Conservation (phyloP, 306 rosid species). For the Cucurbita maxima region DNA sequence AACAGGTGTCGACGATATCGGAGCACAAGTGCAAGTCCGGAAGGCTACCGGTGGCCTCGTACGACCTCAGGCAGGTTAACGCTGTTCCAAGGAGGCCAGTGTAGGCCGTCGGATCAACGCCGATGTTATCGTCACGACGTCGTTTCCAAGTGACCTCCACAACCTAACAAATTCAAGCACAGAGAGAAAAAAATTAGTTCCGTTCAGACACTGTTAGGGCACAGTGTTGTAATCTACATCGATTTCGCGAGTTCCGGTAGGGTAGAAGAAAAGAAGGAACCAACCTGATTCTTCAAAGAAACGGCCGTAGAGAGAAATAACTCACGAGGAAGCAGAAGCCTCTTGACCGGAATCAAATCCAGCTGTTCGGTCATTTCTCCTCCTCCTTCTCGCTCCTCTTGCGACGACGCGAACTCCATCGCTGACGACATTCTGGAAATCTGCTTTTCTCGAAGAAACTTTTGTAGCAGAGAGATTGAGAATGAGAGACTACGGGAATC, state of each 20-base stretch:
- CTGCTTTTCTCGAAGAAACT: background rate
- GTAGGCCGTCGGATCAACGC: slow-evolving; percentile 56
- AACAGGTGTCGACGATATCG: slow-evolving; percentile 47
- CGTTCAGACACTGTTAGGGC: background rate
- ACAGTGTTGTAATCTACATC: background rate
- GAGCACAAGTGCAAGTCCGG: slow-evolving; percentile 46
- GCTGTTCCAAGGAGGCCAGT: slow-evolving; percentile 76
- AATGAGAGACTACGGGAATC: background rate
- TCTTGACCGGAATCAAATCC: slow-evolving; percentile 16
- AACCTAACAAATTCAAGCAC: slow-evolving; percentile 19
- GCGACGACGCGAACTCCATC: slow-evolving; percentile 13
- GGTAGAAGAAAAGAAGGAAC: background rate
- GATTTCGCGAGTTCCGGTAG: background rate
- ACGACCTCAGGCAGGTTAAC: slow-evolving; percentile 61
- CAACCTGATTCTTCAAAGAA: slow-evolving; percentile 64
- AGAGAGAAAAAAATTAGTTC: background rate
- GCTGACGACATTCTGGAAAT: slow-evolving; percentile 22
- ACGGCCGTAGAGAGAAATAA: slow-evolving; percentile 42
- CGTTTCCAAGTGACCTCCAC: slow-evolving; percentile 49
- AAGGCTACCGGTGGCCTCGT: slow-evolving; percentile 35
- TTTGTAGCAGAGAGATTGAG: background rate
- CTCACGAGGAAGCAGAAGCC: slow-evolving; percentile 24
- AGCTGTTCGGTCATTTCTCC: slow-evolving; percentile 20
- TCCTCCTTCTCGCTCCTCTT: slow-evolving; percentile 20
- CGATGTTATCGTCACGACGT: slow-evolving; percentile 4